These are phyloP conservation scores for Trichoderma sp. DNA, from an alignment of 2,329 filamentous ascomycete genomes.

Conservation along the genomic window DNA sequence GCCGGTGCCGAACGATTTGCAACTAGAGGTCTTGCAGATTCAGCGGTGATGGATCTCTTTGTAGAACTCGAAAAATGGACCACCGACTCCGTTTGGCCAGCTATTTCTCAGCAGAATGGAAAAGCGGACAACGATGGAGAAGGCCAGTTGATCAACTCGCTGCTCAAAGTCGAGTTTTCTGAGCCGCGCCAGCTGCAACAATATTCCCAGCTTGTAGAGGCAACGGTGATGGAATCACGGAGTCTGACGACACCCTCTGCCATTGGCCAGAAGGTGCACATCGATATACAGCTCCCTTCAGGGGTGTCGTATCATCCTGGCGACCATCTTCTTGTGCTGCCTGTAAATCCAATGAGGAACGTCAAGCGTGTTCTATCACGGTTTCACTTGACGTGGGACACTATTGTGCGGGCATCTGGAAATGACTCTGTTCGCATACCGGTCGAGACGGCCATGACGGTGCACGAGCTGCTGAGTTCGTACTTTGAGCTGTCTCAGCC, in stretches of 20 bases:
- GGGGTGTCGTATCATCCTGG: constrained; percentile 62
- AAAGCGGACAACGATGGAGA: constrained; percentile 21
- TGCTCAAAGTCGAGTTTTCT: constrained; percentile 45
- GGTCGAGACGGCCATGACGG: constrained; percentile 52
- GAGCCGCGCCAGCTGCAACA: constrained; percentile 53
- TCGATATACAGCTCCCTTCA: constrained; percentile 61
- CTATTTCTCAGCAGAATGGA: constrained; percentile 46
- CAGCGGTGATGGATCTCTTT: constrained; percentile 57
- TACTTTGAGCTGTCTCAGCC: constrained; percentile 69
- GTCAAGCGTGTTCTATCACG: constrained; percentile 59
- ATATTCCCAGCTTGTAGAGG: constrained; percentile 58
- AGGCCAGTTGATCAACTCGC: constrained; percentile 22
- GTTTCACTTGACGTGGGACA: constrained; percentile 64
- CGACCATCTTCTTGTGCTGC: constrained; percentile 68
- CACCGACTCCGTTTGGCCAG: constrained; percentile 47
- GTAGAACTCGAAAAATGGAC: constrained; percentile 61
- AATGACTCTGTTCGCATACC: constrained; percentile 48
- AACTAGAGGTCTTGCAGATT: constrained; percentile 53
- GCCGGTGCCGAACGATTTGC: constrained; percentile 28
- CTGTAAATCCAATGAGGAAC: constrained; percentile 58
- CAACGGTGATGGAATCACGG: constrained; percentile 51
- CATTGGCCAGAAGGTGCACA: constrained; percentile 50
- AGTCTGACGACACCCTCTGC: constrained; percentile 46
- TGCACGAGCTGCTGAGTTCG: constrained; percentile 57
- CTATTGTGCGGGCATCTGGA: constrained; percentile 48